These are phyloP conservation scores for Encephalitozoon hellem DNA, from an alignment of 371 early-diverging fungal genomes.

Conservation along the genomic window DNA sequence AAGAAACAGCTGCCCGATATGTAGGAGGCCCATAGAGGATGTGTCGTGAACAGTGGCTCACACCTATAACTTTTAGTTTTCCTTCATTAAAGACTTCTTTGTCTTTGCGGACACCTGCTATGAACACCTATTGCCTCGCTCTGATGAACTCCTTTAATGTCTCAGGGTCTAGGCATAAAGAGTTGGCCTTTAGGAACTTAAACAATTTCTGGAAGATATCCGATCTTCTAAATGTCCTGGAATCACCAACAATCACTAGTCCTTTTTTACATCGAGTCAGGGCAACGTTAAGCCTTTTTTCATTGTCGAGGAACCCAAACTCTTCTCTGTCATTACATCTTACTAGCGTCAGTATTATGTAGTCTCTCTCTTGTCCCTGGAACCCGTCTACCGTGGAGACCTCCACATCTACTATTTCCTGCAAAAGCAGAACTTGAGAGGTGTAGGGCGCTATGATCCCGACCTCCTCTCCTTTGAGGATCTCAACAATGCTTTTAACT, in stretches of 20 bases:
- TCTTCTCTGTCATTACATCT: slow-evolving; percentile 66
- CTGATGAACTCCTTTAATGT: background rate
- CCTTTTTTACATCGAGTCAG: slow-evolving; percentile 79
- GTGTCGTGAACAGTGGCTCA: background rate
- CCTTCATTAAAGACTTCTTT: background rate
- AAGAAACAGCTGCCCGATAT: slow-evolving; percentile 51
- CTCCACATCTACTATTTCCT: slow-evolving; percentile 63
- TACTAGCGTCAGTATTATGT: slow-evolving; percentile 76
- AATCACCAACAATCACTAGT: slow-evolving; percentile 75
- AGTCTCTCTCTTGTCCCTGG: slow-evolving; percentile 87
- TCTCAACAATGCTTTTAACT: slow-evolving; percentile 8
- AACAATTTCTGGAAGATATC: slow-evolving; percentile 1
- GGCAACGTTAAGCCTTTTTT: slow-evolving; percentile 81
- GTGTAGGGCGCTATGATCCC: slow-evolving; percentile 58
- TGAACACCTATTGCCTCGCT: background rate
- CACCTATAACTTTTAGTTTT: background rate
- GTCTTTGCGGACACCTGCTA: background rate
- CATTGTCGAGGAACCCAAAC: slow-evolving; percentile 82
- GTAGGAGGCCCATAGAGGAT: slow-evolving; percentile 34
- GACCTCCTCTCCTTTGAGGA: slow-evolving; percentile 7
- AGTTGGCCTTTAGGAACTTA: background rate
- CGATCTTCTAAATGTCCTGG: slow-evolving; percentile 34
- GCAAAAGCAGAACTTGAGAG: slow-evolving; percentile 32
- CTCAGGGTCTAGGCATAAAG: background rate
- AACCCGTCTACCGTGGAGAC: slow-evolving; percentile 93